phyloP scores from a whole-genome alignment of 2,329 filamentous ascomycete genomes.

The Aureobasidium musti region DNA sequence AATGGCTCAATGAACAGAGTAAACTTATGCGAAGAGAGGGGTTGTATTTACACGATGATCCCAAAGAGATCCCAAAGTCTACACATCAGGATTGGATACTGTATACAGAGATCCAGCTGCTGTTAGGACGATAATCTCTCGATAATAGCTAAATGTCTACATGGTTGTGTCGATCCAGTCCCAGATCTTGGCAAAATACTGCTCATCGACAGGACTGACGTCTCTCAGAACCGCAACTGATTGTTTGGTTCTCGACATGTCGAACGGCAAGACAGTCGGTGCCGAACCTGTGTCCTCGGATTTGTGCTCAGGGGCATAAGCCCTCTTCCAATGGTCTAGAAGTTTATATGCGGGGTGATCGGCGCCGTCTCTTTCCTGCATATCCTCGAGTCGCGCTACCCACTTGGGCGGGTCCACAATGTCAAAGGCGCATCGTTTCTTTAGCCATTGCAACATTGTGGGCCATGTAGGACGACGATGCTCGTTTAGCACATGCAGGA shows the following conservation, averaged over 20 bases:
- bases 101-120: too few relatives aligned
- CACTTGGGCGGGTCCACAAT: slow-evolving; percentile 48
- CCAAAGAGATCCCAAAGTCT: background rate
- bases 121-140: background rate
- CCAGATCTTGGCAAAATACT: slow-evolving; percentile 50
- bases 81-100: background rate
- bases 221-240: slow-evolving; percentile 42
- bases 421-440: slow-evolving; percentile 44
- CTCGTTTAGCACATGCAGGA: slow-evolving; percentile 56
- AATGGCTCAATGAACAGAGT: background rate
- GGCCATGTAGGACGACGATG: slow-evolving; percentile 49
- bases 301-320: slow-evolving; percentile 39
- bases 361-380: slow-evolving; percentile 26
- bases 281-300: slow-evolving; percentile 23
- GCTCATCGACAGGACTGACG: slow-evolving; percentile 48
- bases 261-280: slow-evolving; percentile 38
- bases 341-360: slow-evolving; percentile 52
- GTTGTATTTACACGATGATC: slow-evolving; percentile 11
- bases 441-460: slow-evolving; percentile 52
- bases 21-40: slow-evolving; percentile 24
- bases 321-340: slow-evolving; percentile 54
- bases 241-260: slow-evolving; percentile 40
- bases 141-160: slow-evolving; percentile 26
- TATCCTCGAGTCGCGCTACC: slow-evolving; percentile 44
- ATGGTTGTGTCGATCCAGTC: slow-evolving; percentile 42